Evolutionary conservation across 768 basidiomycete species (phyloP).

Genomic region (Suillus subalutaceus): DNA sequence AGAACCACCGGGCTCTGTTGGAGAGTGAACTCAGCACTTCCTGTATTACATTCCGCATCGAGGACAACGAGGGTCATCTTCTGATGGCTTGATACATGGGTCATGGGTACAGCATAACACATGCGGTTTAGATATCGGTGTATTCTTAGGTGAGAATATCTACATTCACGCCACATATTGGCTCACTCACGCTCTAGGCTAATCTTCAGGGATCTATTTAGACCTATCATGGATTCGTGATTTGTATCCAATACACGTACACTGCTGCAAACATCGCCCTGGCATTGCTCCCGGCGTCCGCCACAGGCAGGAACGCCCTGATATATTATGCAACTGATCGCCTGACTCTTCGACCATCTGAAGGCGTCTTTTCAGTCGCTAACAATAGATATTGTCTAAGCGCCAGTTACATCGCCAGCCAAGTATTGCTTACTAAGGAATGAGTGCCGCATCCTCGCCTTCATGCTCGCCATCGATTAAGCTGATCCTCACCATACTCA

Average conservation of each 20-base stretch:
- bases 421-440: neutral
- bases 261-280: neutral
- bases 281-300: neutral
- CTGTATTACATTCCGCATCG: constrained; percentile 20
- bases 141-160: neutral
- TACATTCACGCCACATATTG: neutral
- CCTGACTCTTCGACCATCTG: neutral
- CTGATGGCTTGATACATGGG: constrained; percentile 18
- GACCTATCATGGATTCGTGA: neutral
- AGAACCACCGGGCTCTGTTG: constrained; percentile 10
- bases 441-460: neutral
- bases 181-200: neutral
- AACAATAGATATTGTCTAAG: neutral
- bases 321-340: neutral
- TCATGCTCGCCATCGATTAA: neutral
- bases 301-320: neutral
- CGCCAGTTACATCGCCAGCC: neutral
- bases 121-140: neutral
- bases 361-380: neutral
- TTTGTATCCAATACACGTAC: neutral
- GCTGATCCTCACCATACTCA: neutral
- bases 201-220: neutral
- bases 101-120: neutral
- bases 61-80: constrained; percentile 24
- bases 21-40: constrained; percentile 17